Percentiles rank a stretch among this genome's conserved stretches.
These are phyloP conservation scores for Chenopodium formosanum DNA, from an alignment of 148 eudicot genomes.

Conservation along the genomic window DNA sequence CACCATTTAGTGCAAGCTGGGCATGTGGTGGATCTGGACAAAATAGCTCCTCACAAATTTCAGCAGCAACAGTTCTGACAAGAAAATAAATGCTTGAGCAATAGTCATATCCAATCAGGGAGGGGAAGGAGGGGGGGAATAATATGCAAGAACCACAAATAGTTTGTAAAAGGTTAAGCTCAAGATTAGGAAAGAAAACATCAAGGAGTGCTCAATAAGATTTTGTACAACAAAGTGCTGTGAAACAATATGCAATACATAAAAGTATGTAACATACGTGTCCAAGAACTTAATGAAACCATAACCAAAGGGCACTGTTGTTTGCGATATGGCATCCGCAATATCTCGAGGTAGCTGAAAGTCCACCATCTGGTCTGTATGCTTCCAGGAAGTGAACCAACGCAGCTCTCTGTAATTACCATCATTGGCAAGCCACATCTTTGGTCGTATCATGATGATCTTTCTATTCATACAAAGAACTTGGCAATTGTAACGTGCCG, in stretches of 20 bases:
- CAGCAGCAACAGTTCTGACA: slow-evolving; percentile 87
- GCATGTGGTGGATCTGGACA: slow-evolving; percentile 80
- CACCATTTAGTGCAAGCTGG: slow-evolving; percentile 89
- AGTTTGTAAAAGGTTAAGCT: neutral
- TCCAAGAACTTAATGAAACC: slow-evolving; percentile 80
- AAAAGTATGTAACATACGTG: slow-evolving; percentile 53
- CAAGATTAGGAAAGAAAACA: neutral
- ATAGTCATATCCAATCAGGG: neutral
- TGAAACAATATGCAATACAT: neutral
- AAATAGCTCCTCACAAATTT: slow-evolving; percentile 91
- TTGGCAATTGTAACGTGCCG: slow-evolving; percentile 95
- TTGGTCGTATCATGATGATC: slow-evolving; percentile 91
- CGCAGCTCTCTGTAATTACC: slow-evolving; percentile 94
- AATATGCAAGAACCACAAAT: neutral
- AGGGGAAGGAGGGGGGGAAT: neutral
- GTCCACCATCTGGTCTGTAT: slow-evolving; percentile 56
- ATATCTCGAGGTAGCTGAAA: slow-evolving; percentile 73
- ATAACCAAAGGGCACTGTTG: slow-evolving; percentile 78
- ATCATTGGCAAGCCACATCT: slow-evolving; percentile 95
- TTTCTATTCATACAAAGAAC: slow-evolving; percentile 78
- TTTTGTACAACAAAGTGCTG: neutral
- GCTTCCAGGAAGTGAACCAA: slow-evolving; percentile 97
- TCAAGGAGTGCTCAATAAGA: neutral
- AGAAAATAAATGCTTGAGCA: slow-evolving; percentile 24
- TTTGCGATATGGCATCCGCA: slow-evolving; percentile 61